Evolutionary conservation across 225 moss, liverwort and hornwort species (phyloP).

Genomic region (Ulota crispa): DNA sequence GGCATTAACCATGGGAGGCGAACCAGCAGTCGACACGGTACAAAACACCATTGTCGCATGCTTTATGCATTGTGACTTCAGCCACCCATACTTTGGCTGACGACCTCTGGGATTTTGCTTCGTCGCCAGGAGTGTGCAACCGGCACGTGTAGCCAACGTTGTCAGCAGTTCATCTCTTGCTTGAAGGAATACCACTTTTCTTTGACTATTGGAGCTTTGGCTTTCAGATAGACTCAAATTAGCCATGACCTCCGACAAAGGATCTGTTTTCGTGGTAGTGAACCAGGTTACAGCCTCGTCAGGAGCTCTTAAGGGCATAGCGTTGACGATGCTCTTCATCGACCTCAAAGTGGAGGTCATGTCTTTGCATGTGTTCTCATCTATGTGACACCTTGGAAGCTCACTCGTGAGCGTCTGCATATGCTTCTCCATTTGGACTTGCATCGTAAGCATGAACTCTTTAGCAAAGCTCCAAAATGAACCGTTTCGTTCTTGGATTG

Average conservation of each 20-base stretch:
- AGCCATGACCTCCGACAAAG: neutral
- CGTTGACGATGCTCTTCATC: conserved; percentile 11
- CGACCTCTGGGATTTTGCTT: conserved; percentile 9
- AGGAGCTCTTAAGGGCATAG: conserved; percentile 31
- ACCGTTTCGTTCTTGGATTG: neutral
- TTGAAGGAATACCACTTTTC: neutral
- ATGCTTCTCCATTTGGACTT: conserved; percentile 13
- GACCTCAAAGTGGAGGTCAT: conserved; percentile 10
- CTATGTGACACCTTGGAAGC: conserved; percentile 31
- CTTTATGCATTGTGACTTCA: conserved; percentile 5
- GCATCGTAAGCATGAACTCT: neutral
- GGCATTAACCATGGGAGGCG: neutral
- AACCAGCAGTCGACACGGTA: conserved; percentile 23
- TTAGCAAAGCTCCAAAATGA: conserved; percentile 36
- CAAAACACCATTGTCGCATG: conserved; percentile 9
- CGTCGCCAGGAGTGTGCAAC: conserved; percentile 21
- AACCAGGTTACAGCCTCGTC: conserved; percentile 29
- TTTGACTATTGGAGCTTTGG: neutral
- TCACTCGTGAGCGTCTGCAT: conserved; percentile 30
- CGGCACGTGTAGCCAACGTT: conserved; percentile 9
- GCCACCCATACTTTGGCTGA: neutral
- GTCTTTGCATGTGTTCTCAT: neutral
- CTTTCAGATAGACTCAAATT: neutral
- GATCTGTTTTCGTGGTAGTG: neutral
- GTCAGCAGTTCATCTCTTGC: neutral